Evolutionary conservation across 2,329 filamentous ascomycete genomes (phyloP).

Genomic region (Alternaria angustiovoidea): DNA sequence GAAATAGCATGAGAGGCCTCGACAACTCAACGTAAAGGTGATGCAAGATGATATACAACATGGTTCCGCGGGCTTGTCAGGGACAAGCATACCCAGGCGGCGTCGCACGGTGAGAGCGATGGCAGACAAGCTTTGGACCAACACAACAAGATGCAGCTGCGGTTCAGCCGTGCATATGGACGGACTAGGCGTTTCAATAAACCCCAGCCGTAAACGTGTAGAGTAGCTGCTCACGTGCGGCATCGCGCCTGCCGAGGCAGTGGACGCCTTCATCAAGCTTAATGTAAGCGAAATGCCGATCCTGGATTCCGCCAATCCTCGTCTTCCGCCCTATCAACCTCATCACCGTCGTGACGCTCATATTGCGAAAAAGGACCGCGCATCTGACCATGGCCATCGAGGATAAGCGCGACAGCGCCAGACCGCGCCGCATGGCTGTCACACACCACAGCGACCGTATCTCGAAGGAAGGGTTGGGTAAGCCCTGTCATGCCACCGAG

Average conservation of each 20-base stretch:
- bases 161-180: constrained; percentile 3
- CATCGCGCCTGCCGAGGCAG: not conserved
- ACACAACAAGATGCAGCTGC: not conserved
- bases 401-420: constrained; percentile 4
- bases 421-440: not conserved
- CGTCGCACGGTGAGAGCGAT: not conserved
- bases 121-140: not conserved
- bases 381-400: not conserved
- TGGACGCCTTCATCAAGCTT: constrained; percentile 9
- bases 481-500: constrained; percentile 1
- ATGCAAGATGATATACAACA: not conserved
- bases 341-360: constrained; percentile 3
- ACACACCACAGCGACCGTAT: not conserved
- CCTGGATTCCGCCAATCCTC: constrained; percentile 13
- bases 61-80: not conserved
- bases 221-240: constrained; percentile 7
- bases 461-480: constrained; percentile 7
- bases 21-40: not conserved
- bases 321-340: constrained; percentile 9
- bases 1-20: not conserved
- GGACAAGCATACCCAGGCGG: not conserved
- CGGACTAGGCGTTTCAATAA: not conserved
- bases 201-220: not conserved
- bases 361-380: constrained; percentile 1
- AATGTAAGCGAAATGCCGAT: constrained; percentile 13